Percentiles rank a stretch among this genome's conserved stretches.
Evolutionary conservation across 805 yeast genomes (phyloP).

Genomic region (Candida maris): DNA sequence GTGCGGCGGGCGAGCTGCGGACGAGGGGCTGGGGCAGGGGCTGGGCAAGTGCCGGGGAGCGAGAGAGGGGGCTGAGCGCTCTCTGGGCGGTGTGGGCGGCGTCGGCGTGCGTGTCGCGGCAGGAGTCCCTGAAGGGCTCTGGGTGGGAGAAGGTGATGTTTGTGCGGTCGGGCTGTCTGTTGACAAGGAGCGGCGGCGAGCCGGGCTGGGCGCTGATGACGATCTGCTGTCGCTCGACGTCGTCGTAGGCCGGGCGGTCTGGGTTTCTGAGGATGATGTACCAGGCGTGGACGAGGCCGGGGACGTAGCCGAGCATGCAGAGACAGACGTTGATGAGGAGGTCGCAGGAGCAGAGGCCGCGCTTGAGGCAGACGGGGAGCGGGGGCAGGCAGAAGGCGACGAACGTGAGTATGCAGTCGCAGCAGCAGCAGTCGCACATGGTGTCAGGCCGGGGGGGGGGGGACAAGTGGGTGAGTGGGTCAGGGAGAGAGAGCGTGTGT

Average conservation of each 20-base stretch:
- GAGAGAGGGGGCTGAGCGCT: constrained; percentile 24
- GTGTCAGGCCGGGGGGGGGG: too few species aligned
- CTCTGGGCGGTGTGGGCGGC: constrained; percentile 10
- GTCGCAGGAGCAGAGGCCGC: constrained; percentile 72
- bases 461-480: too few species aligned
- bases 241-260: constrained; percentile 18
- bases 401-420: constrained; percentile 65
- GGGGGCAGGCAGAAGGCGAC: constrained; percentile 76
- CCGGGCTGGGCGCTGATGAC: constrained; percentile 24
- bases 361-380: constrained; percentile 67
- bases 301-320: constrained; percentile 61
- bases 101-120: constrained; percentile 1
- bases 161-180: constrained; percentile 27
- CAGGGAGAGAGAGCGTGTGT: too few species aligned
- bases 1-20: background rate
- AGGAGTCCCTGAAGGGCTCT: constrained; percentile 28
- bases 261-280: constrained; percentile 62
- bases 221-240: constrained; percentile 27
- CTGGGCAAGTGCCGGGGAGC: constrained; percentile 8
- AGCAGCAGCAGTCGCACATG: constrained; percentile 34
- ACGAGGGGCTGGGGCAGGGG: constrained; percentile 1
- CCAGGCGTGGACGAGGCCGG: constrained; percentile 67
- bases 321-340: constrained; percentile 60
- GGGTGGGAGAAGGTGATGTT: constrained; percentile 29
- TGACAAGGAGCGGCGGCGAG: constrained; percentile 16